phyloP scores from a whole-genome alignment of 2,329 filamentous ascomycete species.

The Colletotrichum musae region DNA sequence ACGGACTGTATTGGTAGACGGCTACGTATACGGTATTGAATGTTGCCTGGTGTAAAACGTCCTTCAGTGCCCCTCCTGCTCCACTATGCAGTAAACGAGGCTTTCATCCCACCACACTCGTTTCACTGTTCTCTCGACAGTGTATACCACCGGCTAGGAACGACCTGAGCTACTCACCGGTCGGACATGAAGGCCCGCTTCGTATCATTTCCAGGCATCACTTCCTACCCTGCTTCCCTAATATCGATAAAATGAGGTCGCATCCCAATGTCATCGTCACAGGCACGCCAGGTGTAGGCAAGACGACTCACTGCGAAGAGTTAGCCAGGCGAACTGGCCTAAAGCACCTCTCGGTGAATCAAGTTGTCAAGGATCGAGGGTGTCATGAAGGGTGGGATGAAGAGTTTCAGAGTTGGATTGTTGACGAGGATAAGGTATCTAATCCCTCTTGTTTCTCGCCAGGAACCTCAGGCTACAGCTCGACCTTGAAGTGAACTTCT shows the following conservation, averaged over 20 bases:
- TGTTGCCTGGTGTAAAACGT: not conserved
- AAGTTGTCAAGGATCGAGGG: constrained; percentile 88
- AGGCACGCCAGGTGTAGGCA: constrained; percentile 95
- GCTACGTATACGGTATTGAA: not conserved
- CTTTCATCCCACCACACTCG: not conserved
- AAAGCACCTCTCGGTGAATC: constrained; percentile 89
- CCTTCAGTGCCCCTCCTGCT: constrained; percentile 8
- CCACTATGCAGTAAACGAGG: constrained; percentile 30
- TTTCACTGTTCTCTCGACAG: not conserved
- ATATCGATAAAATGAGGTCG: constrained; percentile 52
- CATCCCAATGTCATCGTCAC: constrained; percentile 94
- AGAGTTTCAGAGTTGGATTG: constrained; percentile 88
- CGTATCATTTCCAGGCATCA: not conserved
- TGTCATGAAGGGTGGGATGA: constrained; percentile 93
- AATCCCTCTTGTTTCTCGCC: no score
- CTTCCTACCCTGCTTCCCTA: not conserved
- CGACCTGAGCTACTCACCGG: no score
- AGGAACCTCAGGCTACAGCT: not conserved
- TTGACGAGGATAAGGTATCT: constrained; percentile 93
- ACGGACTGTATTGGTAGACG: no score
- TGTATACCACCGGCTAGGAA: no score
- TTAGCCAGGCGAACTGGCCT: constrained; percentile 83
- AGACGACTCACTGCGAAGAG: constrained; percentile 91
- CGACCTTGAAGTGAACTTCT: not conserved
- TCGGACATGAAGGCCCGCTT: not conserved